Conservation (phyloP, 2,329 filamentous ascomycete species). For the Bipolaris cookei region DNA sequence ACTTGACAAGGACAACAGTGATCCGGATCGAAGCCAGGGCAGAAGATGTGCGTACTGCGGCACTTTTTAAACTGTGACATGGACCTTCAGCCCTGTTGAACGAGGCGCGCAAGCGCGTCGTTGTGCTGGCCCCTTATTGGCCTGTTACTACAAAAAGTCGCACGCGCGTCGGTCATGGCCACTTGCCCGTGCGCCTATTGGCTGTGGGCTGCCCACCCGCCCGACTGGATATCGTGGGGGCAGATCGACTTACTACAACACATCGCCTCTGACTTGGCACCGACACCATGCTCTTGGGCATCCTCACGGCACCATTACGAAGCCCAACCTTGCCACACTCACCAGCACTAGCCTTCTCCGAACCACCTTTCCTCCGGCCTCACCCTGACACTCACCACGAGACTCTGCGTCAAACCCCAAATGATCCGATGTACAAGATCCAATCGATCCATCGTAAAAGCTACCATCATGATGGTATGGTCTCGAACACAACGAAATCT, state of each 20-base stretch:
- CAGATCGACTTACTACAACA: background rate
- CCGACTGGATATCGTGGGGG: slow-evolving; percentile 21
- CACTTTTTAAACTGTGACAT: slow-evolving; percentile 21
- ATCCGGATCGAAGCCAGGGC: slow-evolving; percentile 11
- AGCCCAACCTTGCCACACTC: slow-evolving; percentile 12
- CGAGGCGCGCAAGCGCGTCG: slow-evolving; percentile 23
- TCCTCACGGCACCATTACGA: background rate
- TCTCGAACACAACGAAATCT: background rate
- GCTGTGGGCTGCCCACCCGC: slow-evolving; percentile 9
- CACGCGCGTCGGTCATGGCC: slow-evolving; percentile 25
- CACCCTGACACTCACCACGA: slow-evolving; percentile 20
- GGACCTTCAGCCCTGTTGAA: slow-evolving; percentile 16
- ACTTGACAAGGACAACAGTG: background rate
- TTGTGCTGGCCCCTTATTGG: slow-evolving; percentile 21
- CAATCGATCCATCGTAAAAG: background rate
- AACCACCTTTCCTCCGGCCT: background rate
- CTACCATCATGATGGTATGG: background rate
- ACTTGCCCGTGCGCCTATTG: slow-evolving; percentile 17
- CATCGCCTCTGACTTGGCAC: background rate
- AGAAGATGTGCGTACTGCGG: slow-evolving; percentile 9
- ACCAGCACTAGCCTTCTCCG: background rate
- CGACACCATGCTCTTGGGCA: background rate
- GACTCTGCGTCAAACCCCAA: no score
- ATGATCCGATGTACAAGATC: no score
- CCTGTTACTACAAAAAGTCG: slow-evolving; percentile 15